Conservation (phyloP, 805 yeast genomes). For the Kockiozyma suomiensis region DNA sequence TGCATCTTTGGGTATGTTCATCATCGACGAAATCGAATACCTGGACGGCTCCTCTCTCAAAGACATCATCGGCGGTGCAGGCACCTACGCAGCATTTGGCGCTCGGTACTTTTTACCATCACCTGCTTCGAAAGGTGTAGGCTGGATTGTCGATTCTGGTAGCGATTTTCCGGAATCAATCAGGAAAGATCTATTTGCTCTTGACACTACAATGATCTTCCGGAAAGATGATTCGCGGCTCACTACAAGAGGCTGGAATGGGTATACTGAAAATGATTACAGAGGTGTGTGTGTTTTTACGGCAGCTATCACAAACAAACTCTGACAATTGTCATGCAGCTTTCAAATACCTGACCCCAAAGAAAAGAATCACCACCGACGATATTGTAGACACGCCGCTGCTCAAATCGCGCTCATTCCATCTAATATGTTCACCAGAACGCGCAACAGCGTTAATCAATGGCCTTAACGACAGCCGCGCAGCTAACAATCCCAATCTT, state of each 20-base stretch:
- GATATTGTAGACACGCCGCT: slow-evolving; percentile 53
- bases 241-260: slow-evolving; percentile 83
- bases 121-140: slow-evolving; percentile 45
- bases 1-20: slow-evolving; percentile 83
- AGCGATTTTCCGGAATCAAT: slow-evolving; percentile 65
- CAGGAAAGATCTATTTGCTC: slow-evolving; percentile 51
- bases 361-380: slow-evolving; percentile 57
- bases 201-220: slow-evolving; percentile 65
- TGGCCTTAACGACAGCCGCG: slow-evolving; percentile 13
- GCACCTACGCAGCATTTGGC: slow-evolving; percentile 77
- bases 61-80: slow-evolving; percentile 86
- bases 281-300: slow-evolving; percentile 45
- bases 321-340: slow-evolving; percentile 22
- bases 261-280: slow-evolving; percentile 64
- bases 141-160: slow-evolving; percentile 81
- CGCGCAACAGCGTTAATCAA: slow-evolving; percentile 56
- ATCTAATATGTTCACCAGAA: slow-evolving; percentile 72
- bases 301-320: background rate
- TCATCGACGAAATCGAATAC: slow-evolving; percentile 80
- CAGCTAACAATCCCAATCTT: background rate
- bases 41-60: slow-evolving; percentile 43
- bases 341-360: slow-evolving; percentile 66
- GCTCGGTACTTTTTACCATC: slow-evolving; percentile 56
- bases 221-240: slow-evolving; percentile 55
- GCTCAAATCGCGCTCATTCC: slow-evolving; percentile 54